Evolutionary conservation across 306 rosid genomes (phyloP).

Genomic region (Prunus mira): DNA sequence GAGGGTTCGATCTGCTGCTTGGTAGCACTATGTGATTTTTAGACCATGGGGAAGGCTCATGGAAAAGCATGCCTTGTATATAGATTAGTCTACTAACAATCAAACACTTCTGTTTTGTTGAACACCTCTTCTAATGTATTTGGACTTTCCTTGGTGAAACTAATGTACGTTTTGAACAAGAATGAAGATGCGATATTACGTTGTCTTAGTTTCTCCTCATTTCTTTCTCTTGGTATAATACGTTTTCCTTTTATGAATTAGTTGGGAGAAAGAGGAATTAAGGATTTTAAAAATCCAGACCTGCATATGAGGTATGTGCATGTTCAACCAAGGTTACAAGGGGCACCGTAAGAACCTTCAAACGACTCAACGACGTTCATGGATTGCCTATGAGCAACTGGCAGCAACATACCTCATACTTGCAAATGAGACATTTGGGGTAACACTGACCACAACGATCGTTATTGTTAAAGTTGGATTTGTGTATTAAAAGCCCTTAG

Average conservation of each 20-base stretch:
- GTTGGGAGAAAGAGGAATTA: no score
- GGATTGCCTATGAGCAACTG: background rate
- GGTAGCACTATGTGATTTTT: background rate
- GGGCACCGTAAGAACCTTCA: no score
- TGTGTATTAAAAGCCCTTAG: background rate
- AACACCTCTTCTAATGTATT: background rate
- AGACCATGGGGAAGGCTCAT: background rate
- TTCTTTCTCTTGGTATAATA: background rate
- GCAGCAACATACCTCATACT: background rate
- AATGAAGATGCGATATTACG: background rate
- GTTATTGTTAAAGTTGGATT: background rate
- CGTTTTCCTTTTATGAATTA: background rate
- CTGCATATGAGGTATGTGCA: no score
- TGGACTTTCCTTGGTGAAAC: background rate
- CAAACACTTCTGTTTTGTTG: background rate
- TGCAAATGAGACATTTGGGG: background rate
- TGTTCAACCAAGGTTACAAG: no score
- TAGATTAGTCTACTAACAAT: background rate
- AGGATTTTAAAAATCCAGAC: no score
- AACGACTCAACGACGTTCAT: no score
- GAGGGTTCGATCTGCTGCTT: conserved; percentile 2
- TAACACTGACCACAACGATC: no score
- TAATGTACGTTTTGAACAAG: conserved; percentile 1
- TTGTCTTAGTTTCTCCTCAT: background rate
- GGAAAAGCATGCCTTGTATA: conserved; percentile 15